Percentiles rank a stretch among this genome's conserved stretches.
Evolutionary conservation across 2,329 filamentous ascomycete genomes (phyloP).

Genomic region (Cadophora luteo-olivacea): DNA sequence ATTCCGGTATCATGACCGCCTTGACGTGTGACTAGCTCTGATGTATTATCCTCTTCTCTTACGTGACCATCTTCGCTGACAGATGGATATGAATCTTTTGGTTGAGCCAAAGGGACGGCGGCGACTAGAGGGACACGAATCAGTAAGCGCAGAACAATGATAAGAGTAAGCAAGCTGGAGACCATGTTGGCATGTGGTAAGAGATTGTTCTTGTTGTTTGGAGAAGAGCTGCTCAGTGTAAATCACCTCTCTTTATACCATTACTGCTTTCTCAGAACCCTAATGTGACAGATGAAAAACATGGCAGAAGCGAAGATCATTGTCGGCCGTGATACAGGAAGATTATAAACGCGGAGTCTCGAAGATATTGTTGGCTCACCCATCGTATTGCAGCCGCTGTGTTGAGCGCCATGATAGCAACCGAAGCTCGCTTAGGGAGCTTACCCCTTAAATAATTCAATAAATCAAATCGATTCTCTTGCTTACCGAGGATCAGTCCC

Average conservation of each 20-base stretch:
- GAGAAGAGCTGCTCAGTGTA: too few relatives aligned
- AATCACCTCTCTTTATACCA: too few relatives aligned
- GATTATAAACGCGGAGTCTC: background rate
- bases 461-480: background rate
- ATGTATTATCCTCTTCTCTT: background rate
- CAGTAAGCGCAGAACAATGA: background rate
- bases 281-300: background rate
- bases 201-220: too few relatives aligned
- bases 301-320: background rate
- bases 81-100: background rate
- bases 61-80: background rate
- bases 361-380: background rate
- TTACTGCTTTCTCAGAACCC: too few relatives aligned
- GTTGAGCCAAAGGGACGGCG: background rate
- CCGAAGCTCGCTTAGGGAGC: background rate
- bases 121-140: too few relatives aligned
- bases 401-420: background rate
- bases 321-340: background rate
- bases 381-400: background rate
- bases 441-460: background rate
- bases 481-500: too few relatives aligned
- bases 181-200: background rate
- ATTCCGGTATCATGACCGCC: background rate
- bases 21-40: background rate
- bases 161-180: background rate